Evolutionary conservation across 441 rosid species (phyloP), one percentile per base, ranked within the genome.

Genomic region (Brassica hybrid): DNA sequence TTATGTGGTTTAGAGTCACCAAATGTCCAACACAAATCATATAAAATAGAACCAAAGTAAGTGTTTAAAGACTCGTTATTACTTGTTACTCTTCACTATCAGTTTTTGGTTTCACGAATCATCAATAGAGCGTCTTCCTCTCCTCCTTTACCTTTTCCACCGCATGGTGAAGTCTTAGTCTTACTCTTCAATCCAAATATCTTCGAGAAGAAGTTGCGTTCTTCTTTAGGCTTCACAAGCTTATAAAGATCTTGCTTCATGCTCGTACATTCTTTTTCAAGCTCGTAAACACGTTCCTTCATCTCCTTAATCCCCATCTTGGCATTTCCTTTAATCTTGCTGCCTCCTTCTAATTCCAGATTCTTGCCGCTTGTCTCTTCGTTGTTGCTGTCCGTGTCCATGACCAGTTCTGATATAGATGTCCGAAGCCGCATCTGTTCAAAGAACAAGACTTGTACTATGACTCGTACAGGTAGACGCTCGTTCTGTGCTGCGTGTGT

Each of bases 401-500:
- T 88, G 69, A 88, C 85, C 97, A 94, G 88, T 54, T 91, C 91
- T 2, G 95, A 79, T 48, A 93, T 65, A 1, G 96, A 93, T 64
- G 94, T 93, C 2, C 98, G 85, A 17, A 95, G 98, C 43, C 95
- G 80, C 66, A 95, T 90, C 76, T 95, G 99, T 82, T 95, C 99
- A 43, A 93, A 89, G 94, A 93, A 95, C 59, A 92, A 76, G 69
- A 92, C 91, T 84, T 94, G 98, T 71, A 94, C 96, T 4, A 91
- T 86, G 41, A 93, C 91, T 67, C 98, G 80, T 8, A 95, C 85
- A 0, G 99, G 99, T 54, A 95, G 86, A 84, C 97, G 89, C 82
- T 93, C 99, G 61, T 95, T 95, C 81, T 93, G 96, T 2, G 99
- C 90, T 30, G 98, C 99, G 71, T 95, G 99, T 17, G 97, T 89